Base-by-base conservation (phyloP, 805 yeast genomes). In the Tetrapisispora namnaoensis region DNA sequence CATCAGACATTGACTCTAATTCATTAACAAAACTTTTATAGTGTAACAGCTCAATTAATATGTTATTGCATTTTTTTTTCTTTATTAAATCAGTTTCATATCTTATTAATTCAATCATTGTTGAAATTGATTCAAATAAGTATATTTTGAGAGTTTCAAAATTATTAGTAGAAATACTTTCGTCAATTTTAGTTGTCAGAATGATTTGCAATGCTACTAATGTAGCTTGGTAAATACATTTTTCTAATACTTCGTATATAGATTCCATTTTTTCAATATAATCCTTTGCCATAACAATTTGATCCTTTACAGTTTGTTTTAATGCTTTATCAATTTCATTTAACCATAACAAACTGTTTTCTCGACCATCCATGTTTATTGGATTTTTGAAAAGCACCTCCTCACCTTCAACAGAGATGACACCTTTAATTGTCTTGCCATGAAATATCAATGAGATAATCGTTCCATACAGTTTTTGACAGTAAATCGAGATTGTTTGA, bases 381-480 rank as follows among this genome's bases (percentile, higher is more conserved):
- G 35, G 73, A 2, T 61, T 56, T 0, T 37, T 37, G 2, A 86
- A 66, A 0, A 13, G 6, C 2, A 88, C 62, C 0, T 30, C 40
- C 58, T 90, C 98, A 0, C 80, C 84, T 53, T 86, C 84, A 0
- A 71, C 67, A n/a, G 96, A 84, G 1, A 54, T 44, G 0, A 88
- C 69, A 1, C 79, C 79, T 0, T 55, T 49, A 4, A 84, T 73
- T 0, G 54, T 54, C 4, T 64, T 67, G 1, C 54, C 55, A 18
- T 74, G 73, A 37, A 58, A 63, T 0, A 63, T 55, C 2, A 86
- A 54, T 2, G 69, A 58, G 0, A 73, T 54, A 2, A 88, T 68
- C 1, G 91, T 95, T 4, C 79, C 63, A 61, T 85, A 89, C 82
- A 89, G 76, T 57, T 85, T 86, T 43, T 71, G 70, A 45, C 89